A percentile compares a stretch with the other conserved stretches of the same genome.
Evolutionary conservation across 2,329 filamentous ascomycete species (phyloP).

Genomic region (Akanthomyces muscarius): DNA sequence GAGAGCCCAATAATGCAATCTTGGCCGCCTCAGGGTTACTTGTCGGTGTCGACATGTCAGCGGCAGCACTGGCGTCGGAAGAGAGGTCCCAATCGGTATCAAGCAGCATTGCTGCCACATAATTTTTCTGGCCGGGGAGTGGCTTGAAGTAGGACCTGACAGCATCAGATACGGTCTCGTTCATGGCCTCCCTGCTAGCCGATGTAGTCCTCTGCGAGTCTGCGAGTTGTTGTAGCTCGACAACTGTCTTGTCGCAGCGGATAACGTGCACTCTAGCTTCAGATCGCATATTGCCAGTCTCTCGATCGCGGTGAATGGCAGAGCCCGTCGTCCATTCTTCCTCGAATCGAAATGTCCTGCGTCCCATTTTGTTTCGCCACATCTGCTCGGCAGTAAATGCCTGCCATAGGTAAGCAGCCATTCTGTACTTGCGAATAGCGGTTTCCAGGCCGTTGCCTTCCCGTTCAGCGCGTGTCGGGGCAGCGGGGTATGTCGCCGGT

Average conservation of each 20-base stretch:
- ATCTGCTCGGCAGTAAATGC: slow-evolving; percentile 96
- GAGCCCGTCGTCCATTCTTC: slow-evolving; percentile 91
- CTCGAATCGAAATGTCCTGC: slow-evolving; percentile 84
- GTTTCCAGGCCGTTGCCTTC: slow-evolving; percentile 80
- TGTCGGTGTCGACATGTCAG: slow-evolving; percentile 80
- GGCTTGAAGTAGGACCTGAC: slow-evolving; percentile 74
- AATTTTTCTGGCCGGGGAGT: slow-evolving; percentile 73
- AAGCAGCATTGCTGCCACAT: slow-evolving; percentile 81
- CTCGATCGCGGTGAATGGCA: slow-evolving; percentile 69
- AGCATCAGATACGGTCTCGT: slow-evolving; percentile 71
- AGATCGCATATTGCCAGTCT: slow-evolving; percentile 71
- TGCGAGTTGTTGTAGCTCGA: slow-evolving; percentile 75
- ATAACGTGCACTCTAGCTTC: slow-evolving; percentile 89
- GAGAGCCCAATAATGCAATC: slow-evolving; percentile 87
- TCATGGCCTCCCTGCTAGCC: slow-evolving; percentile 69
- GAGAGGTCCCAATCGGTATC: slow-evolving; percentile 83
- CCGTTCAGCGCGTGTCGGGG: slow-evolving; percentile 67
- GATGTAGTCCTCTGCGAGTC: slow-evolving; percentile 71
- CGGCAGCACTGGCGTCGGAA: slow-evolving; percentile 70
- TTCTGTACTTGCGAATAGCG: slow-evolving; percentile 85
- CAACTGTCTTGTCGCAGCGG: slow-evolving; percentile 75
- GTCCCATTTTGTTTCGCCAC: slow-evolving; percentile 81
- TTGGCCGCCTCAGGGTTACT: slow-evolving; percentile 69
- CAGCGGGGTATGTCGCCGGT: slow-evolving; percentile 76
- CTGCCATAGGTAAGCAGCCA: slow-evolving; percentile 95